A percentile compares a stretch with the other conserved stretches of the same genome.
Conservation (phyloP, 2,329 filamentous ascomycete species). For the Neophaeococcomyces aloes region DNA sequence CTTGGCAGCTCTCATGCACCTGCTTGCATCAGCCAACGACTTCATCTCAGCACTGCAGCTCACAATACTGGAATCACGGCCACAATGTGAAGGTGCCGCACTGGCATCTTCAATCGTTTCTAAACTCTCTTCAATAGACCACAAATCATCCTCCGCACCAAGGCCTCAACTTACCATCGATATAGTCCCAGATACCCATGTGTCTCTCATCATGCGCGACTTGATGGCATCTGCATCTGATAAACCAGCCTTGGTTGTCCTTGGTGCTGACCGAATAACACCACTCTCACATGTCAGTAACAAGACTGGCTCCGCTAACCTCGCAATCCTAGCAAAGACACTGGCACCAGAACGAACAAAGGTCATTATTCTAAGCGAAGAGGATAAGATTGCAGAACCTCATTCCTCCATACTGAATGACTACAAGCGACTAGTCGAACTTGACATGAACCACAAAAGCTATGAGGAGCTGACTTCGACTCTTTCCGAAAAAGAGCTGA, state of each 20-base stretch:
- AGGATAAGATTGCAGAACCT: not conserved
- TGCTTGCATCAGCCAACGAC: constrained; percentile 33
- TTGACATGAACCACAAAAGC: not conserved
- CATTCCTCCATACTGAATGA: not conserved
- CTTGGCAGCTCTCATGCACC: constrained; percentile 23
- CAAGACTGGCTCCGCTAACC: constrained; percentile 54
- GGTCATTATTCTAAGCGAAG: constrained; percentile 43
- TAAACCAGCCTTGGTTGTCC: constrained; percentile 37
- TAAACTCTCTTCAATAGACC: constrained; percentile 25
- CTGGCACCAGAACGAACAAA: constrained; percentile 26
- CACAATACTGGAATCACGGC: constrained; percentile 55
- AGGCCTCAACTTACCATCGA: constrained; percentile 31
- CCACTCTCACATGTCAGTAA: constrained; percentile 51
- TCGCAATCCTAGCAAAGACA: constrained; percentile 45
- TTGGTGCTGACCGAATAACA: constrained; percentile 56
- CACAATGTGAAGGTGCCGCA: constrained; percentile 53
- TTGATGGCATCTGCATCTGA: not conserved
- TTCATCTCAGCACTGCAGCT: constrained; percentile 31
- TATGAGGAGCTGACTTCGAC: not conserved
- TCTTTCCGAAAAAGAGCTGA: not conserved
- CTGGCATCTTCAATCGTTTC: constrained; percentile 36
- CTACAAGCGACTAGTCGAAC: not conserved
- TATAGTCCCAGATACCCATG: constrained; percentile 51
- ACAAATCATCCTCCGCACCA: constrained; percentile 20
- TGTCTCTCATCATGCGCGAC: not conserved